Conservation (phyloP, 305 asterid genomes). For the Lippia alba region DNA sequence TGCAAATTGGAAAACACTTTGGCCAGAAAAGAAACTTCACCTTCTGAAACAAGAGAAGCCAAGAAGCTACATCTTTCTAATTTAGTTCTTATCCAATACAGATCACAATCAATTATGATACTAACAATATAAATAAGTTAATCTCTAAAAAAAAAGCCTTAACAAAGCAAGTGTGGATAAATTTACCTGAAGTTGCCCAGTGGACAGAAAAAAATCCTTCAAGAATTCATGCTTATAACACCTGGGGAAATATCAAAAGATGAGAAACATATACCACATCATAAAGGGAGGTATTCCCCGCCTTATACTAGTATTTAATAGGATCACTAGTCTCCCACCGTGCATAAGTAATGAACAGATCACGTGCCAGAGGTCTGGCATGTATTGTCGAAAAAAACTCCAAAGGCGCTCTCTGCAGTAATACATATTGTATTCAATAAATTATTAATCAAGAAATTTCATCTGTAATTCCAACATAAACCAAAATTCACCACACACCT, state of each 20-base stretch:
- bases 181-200: constrained; percentile 92
- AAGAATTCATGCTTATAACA: constrained; percentile 83
- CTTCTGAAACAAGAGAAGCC: not conserved
- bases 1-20: too few relatives aligned
- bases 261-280: constrained; percentile 33
- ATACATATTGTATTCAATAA: constrained; percentile 27
- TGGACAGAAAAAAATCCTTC: constrained; percentile 83
- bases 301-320: not conserved
- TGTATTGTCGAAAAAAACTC: constrained; percentile 86
- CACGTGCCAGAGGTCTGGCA: constrained; percentile 90
- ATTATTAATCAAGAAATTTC: constrained; percentile 26
- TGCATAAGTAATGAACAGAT: constrained; percentile 84
- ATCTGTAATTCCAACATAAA: constrained; percentile 18
- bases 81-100: constrained; percentile 14
- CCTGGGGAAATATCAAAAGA: constrained; percentile 49
- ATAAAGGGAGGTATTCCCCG: constrained; percentile 19
- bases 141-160: too few relatives aligned
- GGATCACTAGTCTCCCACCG: constrained; percentile 53
- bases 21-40: too few relatives aligned
- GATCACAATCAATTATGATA: constrained; percentile 21
- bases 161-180: constrained; percentile 19
- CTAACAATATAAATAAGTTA: constrained; percentile 5
- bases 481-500: constrained; percentile 54
- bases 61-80: constrained; percentile 14
- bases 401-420: constrained; percentile 74